Percentiles rank a stretch among this genome's conserved stretches.
phyloP scores from a whole-genome alignment of 495 filamentous ascomycete genomes.

The Hypoxylon rickii region DNA sequence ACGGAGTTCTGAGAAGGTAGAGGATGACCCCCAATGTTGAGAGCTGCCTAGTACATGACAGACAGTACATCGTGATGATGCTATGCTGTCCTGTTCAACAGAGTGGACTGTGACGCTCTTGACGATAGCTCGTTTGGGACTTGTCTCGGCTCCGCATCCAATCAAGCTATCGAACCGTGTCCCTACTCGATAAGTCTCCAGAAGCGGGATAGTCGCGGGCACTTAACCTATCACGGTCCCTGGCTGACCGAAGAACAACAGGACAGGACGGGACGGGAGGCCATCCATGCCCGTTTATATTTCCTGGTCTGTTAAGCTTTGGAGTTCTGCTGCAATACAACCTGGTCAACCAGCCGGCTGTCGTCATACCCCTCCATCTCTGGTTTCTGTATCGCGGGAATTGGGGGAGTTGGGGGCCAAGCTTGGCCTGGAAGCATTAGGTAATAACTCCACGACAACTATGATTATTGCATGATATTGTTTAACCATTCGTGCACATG shows the following conservation, averaged over 20 bases:
- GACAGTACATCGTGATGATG: slow-evolving; percentile 1
- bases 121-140: slow-evolving; percentile 26
- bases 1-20: not conserved
- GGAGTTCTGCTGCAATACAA: slow-evolving; percentile 26
- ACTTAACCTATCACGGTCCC: slow-evolving; percentile 18
- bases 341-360: slow-evolving; percentile 16
- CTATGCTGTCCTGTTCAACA: no score
- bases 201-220: slow-evolving; percentile 11
- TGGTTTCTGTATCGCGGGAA: no score
- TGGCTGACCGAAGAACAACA: slow-evolving; percentile 19
- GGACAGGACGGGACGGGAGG: not conserved
- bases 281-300: slow-evolving; percentile 1
- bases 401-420: not conserved
- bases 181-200: slow-evolving; percentile 15
- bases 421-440: no score
- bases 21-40: not conserved
- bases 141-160: slow-evolving; percentile 22
- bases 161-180: slow-evolving; percentile 10
- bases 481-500: no score
- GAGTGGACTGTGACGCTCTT: not conserved
- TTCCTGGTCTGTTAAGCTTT: slow-evolving; percentile 25
- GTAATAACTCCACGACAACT: no score
- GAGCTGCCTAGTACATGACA: not conserved
- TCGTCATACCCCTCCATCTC: slow-evolving; percentile 30
- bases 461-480: no score